These are phyloP conservation scores for Ilex asprella DNA, from an alignment of 257 asterid species.

Conservation along the genomic window DNA sequence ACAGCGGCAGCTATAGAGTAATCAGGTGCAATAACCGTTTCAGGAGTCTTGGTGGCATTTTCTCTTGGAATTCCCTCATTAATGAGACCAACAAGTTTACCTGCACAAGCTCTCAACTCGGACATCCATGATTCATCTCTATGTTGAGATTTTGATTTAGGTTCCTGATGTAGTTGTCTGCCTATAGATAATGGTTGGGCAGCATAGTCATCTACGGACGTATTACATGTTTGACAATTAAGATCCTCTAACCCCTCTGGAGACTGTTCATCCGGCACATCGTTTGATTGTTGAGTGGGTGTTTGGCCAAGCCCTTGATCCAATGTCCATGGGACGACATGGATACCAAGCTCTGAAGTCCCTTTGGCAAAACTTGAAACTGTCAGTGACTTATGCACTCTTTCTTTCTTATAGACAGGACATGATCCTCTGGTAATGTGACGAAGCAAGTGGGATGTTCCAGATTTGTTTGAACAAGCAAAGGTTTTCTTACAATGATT, in stretches of 20 bases:
- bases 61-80: conserved; percentile 41
- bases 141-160: conserved; percentile 29
- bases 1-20: conserved; percentile 62
- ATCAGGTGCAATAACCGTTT: conserved; percentile 34
- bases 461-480: conserved; percentile 66
- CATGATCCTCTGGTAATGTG: conserved; percentile 76
- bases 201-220: conserved; percentile 23
- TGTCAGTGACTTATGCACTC: conserved; percentile 27
- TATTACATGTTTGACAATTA: conserved; percentile 24
- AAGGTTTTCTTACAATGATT: conserved; percentile 72
- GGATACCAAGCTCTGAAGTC: conserved; percentile 25
- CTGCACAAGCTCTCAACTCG: conserved; percentile 56
- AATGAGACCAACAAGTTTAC: conserved; percentile 58
- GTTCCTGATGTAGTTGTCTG: conserved; percentile 35
- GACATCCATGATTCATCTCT: conserved; percentile 60
- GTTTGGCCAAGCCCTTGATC: conserved; percentile 37
- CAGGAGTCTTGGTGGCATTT: conserved; percentile 7
- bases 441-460: conserved; percentile 88
- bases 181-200: conserved; percentile 30
- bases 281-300: conserved; percentile 33
- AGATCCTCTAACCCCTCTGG: conserved; percentile 29
- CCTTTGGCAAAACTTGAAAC: conserved; percentile 29
- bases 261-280: conserved; percentile 38
- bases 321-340: conserved; percentile 41
- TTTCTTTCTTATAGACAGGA: conserved; percentile 49